Percentiles rank a stretch among this genome's conserved stretches.
Evolutionary conservation across 2,329 filamentous ascomycete species (phyloP).

Genomic region (Emericellopsis atlantica): DNA sequence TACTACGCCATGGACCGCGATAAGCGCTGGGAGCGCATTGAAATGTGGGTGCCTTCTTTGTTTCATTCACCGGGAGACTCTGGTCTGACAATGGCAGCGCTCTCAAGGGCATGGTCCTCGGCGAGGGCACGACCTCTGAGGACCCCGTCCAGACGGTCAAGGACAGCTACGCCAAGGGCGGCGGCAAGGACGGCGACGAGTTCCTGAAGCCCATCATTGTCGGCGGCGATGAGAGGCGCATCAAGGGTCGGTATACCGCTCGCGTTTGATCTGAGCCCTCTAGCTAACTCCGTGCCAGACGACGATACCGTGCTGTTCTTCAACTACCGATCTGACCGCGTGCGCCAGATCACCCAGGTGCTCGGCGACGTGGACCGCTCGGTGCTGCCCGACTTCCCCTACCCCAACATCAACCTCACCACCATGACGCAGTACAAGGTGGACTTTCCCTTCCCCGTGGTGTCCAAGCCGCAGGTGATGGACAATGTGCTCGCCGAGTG

Average conservation of each 20-base stretch:
- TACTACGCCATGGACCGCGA: slow-evolving; percentile 99
- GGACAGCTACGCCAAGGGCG: slow-evolving; percentile 70
- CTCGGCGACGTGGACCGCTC: slow-evolving; percentile 87
- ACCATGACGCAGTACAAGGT: slow-evolving; percentile 99
- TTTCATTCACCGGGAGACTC: not conserved
- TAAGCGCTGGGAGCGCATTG: slow-evolving; percentile 95
- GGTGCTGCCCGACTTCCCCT: slow-evolving; percentile 78
- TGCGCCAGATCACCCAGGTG: slow-evolving; percentile 90
- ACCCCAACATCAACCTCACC: slow-evolving; percentile 79
- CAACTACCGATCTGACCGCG: slow-evolving; percentile 92
- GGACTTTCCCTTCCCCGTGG: slow-evolving; percentile 83
- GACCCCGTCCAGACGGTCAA: slow-evolving; percentile 82
- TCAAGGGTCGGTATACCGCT: slow-evolving; percentile 51
- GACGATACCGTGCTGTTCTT: slow-evolving; percentile 97
- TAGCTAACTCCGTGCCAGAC: slow-evolving; percentile 35
- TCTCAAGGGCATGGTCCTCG: slow-evolving; percentile 72
- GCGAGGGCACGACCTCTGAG: slow-evolving; percentile 74
- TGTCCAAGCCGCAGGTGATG: slow-evolving; percentile 92
- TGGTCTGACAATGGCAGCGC: slow-evolving; percentile 25
- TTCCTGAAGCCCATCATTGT: slow-evolving; percentile 97
- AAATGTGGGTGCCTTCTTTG: slow-evolving; percentile 32
- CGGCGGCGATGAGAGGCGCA: slow-evolving; percentile 70
- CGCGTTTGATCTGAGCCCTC: too few relatives aligned
- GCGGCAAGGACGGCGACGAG: slow-evolving; percentile 69
- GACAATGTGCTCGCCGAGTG: slow-evolving; percentile 97